These are phyloP conservation scores for Xanthoconium separans DNA, from an alignment of 1,284 basidiomycete genomes.

Conservation along the genomic window DNA sequence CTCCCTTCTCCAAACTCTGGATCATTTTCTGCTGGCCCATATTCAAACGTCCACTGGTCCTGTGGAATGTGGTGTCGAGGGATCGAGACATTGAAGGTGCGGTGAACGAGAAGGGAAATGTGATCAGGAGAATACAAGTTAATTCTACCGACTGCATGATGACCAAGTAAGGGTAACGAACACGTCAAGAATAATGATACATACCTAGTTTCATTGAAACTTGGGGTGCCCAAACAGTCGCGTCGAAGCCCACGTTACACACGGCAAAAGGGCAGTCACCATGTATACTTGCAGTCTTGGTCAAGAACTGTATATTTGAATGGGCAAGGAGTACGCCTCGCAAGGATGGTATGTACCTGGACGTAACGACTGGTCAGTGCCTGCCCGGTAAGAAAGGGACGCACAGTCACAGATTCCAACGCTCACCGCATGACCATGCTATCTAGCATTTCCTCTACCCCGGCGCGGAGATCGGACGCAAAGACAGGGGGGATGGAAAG, in stretches of 20 bases:
- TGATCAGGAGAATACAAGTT: conserved; percentile 94
- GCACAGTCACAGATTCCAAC: conserved; percentile 4
- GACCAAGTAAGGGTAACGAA: not conserved
- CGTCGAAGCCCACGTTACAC: conserved; percentile 76
- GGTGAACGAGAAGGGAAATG: conserved; percentile 88
- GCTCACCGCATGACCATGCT: conserved; percentile 91
- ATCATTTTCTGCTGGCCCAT: conserved; percentile 75
- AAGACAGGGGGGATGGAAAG: conserved; percentile 86
- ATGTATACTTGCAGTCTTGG: conserved; percentile 69
- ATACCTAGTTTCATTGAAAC: conserved; percentile 83
- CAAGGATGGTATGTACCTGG: conserved; percentile 86
- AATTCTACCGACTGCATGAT: conserved; percentile 71
- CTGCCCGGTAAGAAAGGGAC: not conserved
- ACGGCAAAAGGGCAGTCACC: conserved; percentile 88
- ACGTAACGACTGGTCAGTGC: conserved; percentile 4
- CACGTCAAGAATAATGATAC: conserved; percentile 26
- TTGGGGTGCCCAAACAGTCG: conserved; percentile 87
- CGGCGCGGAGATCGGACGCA: conserved; percentile 63
- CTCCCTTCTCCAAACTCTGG: conserved; percentile 57
- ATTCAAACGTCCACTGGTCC: conserved; percentile 85
- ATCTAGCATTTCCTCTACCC: conserved; percentile 87
- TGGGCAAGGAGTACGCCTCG: conserved; percentile 89
- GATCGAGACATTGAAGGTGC: conserved; percentile 97
- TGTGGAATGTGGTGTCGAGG: conserved; percentile 88
- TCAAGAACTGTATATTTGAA: conserved; percentile 71